phyloP scores from a whole-genome alignment of 225 moss, liverwort and hornwort species.

The Thuidium tamariscinum region DNA sequence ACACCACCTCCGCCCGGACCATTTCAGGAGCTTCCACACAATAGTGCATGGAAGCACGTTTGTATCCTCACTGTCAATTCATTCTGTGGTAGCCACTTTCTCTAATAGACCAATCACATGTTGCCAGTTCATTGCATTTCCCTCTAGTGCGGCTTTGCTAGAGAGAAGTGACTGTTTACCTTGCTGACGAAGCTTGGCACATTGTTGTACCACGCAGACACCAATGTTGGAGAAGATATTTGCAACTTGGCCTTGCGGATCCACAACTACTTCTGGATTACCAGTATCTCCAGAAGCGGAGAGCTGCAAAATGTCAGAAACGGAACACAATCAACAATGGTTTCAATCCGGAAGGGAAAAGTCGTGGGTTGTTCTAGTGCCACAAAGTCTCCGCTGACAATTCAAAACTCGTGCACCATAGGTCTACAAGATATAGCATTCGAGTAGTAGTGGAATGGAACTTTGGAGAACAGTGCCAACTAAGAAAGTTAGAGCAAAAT shows the following conservation, averaged over 20 bases:
- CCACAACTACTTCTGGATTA: slow-evolving; percentile 87
- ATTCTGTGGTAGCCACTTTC: neutral
- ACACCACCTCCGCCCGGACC: neutral
- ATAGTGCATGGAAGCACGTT: neutral
- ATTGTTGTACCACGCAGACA: slow-evolving; percentile 92
- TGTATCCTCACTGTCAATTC: neutral
- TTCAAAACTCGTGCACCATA: neutral
- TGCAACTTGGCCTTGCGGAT: slow-evolving; percentile 85
- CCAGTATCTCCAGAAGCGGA: slow-evolving; percentile 95
- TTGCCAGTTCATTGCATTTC: neutral
- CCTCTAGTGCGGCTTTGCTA: neutral
- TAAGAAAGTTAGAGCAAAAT: neutral
- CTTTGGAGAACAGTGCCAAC: neutral
- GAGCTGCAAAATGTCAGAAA: slow-evolving; percentile 38
- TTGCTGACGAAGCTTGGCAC: slow-evolving; percentile 97
- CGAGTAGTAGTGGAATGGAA: neutral
- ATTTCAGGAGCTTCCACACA: neutral
- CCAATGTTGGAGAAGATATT: slow-evolving; percentile 76
- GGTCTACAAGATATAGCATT: neutral
- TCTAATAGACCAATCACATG: neutral
- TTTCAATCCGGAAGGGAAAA: neutral
- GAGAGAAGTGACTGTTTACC: slow-evolving; percentile 14
- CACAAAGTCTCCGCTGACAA: neutral
- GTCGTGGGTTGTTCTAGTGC: neutral
- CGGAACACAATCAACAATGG: neutral